Evolutionary conservation across 495 filamentous ascomycete genomes (phyloP).

Genomic region (Talaromyces wortmannii): DNA sequence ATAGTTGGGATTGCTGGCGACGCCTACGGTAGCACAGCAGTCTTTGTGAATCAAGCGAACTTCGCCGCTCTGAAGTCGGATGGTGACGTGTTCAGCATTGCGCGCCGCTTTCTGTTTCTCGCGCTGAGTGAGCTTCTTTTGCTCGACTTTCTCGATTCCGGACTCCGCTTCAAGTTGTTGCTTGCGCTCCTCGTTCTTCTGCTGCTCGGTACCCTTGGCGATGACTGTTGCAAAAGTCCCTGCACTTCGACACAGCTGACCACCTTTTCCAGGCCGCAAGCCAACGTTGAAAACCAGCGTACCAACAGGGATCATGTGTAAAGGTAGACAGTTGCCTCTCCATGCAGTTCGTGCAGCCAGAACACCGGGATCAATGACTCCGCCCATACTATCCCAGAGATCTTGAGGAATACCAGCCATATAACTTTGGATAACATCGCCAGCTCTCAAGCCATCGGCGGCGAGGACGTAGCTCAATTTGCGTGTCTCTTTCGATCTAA

Average conservation of each 20-base stretch:
- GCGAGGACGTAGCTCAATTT: conserved; percentile 79
- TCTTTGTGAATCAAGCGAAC: conserved; percentile 80
- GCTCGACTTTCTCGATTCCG: conserved; percentile 13
- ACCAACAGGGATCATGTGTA: conserved; percentile 91
- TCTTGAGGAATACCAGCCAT: conserved; percentile 79
- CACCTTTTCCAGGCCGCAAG: conserved; percentile 61
- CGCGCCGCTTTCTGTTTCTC: conserved; percentile 45
- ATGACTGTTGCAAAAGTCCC: conserved; percentile 85
- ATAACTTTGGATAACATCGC: conserved; percentile 88
- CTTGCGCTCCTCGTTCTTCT: conserved; percentile 13
- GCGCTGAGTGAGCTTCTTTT: conserved; percentile 25
- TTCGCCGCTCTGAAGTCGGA: conserved; percentile 88
- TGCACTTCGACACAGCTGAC: conserved; percentile 87
- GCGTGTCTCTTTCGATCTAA: conserved; percentile 54
- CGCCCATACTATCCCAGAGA: conserved; percentile 83
- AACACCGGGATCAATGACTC: conserved; percentile 85
- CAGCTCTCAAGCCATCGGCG: conserved; percentile 84
- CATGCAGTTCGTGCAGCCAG: conserved; percentile 88
- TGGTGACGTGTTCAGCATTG: conserved; percentile 60
- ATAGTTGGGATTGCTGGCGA: conserved; percentile 87
- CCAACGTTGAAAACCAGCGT: conserved; percentile 89
- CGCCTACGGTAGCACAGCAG: conserved; percentile 87
- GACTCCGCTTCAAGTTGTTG: conserved; percentile 6
- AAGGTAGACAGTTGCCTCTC: conserved; percentile 88
- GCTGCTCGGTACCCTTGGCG: conserved; percentile 66